phyloP scores from a whole-genome alignment of 2,329 filamentous ascomycete genomes.

The Ophiostoma piceae region DNA sequence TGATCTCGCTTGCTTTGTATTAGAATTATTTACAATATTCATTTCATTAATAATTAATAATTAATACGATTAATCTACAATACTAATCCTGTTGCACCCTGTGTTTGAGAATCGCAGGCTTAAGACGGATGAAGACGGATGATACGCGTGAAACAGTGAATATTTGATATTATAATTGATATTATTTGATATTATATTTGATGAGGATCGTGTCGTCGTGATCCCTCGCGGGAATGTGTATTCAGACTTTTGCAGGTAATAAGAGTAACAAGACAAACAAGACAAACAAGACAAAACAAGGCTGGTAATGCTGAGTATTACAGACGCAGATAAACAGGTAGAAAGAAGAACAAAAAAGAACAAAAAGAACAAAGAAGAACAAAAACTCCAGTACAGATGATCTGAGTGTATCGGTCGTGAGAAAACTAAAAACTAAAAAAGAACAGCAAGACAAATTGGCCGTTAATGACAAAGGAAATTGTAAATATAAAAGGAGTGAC shows the following conservation, averaged over 20 bases:
- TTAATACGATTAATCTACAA: background rate
- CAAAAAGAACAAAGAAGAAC: too few species aligned
- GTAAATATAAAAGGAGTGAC: slow-evolving; percentile 22
- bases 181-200: too few species aligned
- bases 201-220: background rate
- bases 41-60: background rate
- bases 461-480: slow-evolving; percentile 15
- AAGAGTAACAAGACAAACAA: background rate
- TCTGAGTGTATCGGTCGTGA: background rate
- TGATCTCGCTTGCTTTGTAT: too few species aligned
- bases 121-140: background rate
- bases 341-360: too few species aligned
- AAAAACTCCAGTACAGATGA: too few species aligned
- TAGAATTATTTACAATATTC: too few species aligned
- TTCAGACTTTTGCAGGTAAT: background rate
- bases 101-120: background rate
- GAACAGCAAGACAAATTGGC: background rate
- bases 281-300: background rate
- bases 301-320: too few species aligned
- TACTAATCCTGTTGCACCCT: background rate
- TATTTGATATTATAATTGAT: too few species aligned
- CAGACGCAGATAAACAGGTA: too few species aligned
- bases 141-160: background rate
- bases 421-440: background rate
- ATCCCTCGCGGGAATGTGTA: slow-evolving; percentile 6